Percentiles rank a stretch among this genome's conserved stretches.
Conservation (phyloP, 305 asterid species). For the Rubia tinctorum region DNA sequence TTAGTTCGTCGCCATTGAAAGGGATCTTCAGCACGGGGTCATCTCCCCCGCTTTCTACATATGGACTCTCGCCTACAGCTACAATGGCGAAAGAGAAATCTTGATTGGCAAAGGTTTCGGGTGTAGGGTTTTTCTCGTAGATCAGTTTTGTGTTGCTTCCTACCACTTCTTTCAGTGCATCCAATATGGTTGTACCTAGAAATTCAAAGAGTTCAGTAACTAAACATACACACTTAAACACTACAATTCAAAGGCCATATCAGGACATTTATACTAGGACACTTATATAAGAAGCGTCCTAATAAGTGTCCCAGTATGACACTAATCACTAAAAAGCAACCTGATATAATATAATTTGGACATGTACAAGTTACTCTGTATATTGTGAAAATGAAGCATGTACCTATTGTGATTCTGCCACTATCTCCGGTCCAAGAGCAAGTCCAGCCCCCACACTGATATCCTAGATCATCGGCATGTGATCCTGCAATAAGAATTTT, state of each 20-base stretch:
- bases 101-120: slow-evolving; percentile 30
- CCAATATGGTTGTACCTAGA: slow-evolving; percentile 75
- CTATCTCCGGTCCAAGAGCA: slow-evolving; percentile 68
- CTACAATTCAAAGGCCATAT: too few species aligned
- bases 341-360: too few species aligned
- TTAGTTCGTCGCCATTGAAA: slow-evolving; percentile 48
- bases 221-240: not conserved
- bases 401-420: slow-evolving; percentile 76
- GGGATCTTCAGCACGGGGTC: slow-evolving; percentile 52
- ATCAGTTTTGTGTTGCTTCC: slow-evolving; percentile 53
- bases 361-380: not conserved
- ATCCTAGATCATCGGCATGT: slow-evolving; percentile 92
- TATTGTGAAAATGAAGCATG: slow-evolving; percentile 4
- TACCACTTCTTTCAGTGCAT: slow-evolving; percentile 56
- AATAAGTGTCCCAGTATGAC: too few species aligned
- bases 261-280: too few species aligned
- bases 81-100: slow-evolving; percentile 62
- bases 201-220: not conserved
- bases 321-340: too few species aligned
- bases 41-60: slow-evolving; percentile 70
- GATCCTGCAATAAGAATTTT: slow-evolving; percentile 66
- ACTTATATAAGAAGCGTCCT: too few species aligned
- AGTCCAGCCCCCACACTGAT: slow-evolving; percentile 97
- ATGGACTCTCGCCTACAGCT: slow-evolving; percentile 73
- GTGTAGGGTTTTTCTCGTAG: slow-evolving; percentile 54